Evolutionary conservation across 2,329 filamentous ascomycete species (phyloP).

Genomic region (Didymella keratinophila): DNA sequence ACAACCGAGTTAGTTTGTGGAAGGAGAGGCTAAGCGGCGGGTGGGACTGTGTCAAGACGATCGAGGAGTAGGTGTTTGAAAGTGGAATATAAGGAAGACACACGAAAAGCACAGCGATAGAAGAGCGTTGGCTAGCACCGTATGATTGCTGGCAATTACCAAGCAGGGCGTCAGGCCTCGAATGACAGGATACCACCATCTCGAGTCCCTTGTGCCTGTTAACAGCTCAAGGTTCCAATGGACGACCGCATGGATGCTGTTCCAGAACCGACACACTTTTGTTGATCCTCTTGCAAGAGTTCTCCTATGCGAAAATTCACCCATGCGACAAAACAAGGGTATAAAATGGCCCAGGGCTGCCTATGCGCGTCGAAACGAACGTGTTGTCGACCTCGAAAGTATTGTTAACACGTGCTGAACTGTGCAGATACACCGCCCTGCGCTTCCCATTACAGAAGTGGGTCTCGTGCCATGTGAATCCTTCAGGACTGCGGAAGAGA

Average conservation of each 20-base stretch:
- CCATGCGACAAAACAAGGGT: neutral
- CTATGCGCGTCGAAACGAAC: neutral
- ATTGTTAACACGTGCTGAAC: slow-evolving; percentile 3
- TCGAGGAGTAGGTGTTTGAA: slow-evolving; percentile 72
- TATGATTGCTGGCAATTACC: slow-evolving; percentile 9
- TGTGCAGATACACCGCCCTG: slow-evolving; percentile 14
- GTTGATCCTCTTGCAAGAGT: neutral
- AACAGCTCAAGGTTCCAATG: neutral
- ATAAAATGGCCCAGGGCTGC: neutral
- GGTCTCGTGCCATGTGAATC: slow-evolving; percentile 19
- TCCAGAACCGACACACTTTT: neutral
- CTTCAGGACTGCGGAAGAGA: slow-evolving; percentile 11
- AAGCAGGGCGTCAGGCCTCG: neutral
- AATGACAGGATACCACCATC: slow-evolving; percentile 14
- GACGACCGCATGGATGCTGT: neutral
- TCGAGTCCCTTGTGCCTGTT: neutral
- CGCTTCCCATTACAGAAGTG: slow-evolving; percentile 13
- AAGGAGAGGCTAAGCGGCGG: slow-evolving; percentile 97
- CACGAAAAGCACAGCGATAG: neutral
- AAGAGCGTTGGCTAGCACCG: neutral
- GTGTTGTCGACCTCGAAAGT: neutral
- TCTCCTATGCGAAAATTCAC: neutral
- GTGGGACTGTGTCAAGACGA: slow-evolving; percentile 97
- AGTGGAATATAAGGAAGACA: neutral
- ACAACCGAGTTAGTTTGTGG: slow-evolving; percentile 98